These are phyloP conservation scores for Claviceps arundinis DNA, from an alignment of 2,329 filamentous ascomycete genomes.

Conservation along the genomic window DNA sequence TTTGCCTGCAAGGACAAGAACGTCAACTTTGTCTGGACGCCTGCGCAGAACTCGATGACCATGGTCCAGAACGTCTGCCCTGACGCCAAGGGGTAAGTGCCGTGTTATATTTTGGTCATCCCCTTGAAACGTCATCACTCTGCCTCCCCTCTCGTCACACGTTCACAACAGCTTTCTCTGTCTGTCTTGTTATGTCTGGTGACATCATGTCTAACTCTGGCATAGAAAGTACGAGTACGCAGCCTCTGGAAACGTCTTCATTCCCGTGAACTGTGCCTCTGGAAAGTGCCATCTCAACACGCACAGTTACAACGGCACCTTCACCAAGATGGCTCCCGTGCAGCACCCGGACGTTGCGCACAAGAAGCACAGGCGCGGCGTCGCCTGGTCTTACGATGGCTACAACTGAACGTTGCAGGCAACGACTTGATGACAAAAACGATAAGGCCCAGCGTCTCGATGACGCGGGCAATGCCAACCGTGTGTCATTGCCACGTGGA, in stretches of 20 bases:
- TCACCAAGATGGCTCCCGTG: slow-evolving; percentile 3
- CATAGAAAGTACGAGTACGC: slow-evolving; percentile 12
- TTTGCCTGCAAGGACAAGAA: slow-evolving; percentile 28
- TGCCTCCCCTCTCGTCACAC: not conserved
- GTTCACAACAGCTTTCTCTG: not conserved
- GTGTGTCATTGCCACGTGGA: too few species aligned
- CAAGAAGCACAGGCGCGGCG: not conserved
- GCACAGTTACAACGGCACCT: not conserved
- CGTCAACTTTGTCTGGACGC: slow-evolving; percentile 30
- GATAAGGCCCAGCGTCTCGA: too few species aligned
- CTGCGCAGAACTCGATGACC: slow-evolving; percentile 18
- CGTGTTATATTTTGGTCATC: not conserved
- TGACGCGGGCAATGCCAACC: too few species aligned
- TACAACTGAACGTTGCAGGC: not conserved
- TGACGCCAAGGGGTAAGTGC: slow-evolving; percentile 20
- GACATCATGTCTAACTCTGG: not conserved
- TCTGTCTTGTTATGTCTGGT: not conserved
- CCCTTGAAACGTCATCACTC: not conserved
- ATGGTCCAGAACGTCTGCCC: slow-evolving; percentile 33
- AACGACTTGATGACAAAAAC: not conserved
- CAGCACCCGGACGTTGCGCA: not conserved
- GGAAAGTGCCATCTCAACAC: not conserved
- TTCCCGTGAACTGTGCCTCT: slow-evolving; percentile 8
- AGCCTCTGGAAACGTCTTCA: slow-evolving; percentile 15
- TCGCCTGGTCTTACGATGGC: slow-evolving; percentile 4